Evolutionary conservation across 176 grass and related monocot genomes (phyloP), one percentile per base, ranked within the genome.

Genomic region (Oryza punctata): DNA sequence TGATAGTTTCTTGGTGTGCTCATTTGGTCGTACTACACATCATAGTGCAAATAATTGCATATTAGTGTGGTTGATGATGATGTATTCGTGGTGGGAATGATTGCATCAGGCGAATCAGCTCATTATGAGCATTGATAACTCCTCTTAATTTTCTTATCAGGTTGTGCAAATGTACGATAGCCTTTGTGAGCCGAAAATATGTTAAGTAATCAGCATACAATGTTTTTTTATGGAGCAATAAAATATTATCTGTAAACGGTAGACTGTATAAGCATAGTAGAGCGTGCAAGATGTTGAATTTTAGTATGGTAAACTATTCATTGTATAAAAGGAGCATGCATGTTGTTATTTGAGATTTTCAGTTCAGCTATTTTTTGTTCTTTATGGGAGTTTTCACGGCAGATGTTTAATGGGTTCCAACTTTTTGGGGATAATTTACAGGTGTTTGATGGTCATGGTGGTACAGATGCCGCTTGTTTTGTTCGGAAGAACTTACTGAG

Each of bases 391-490:
- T 29, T 54, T 67, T 77, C 38, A 6, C 52, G 10, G 12, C 68
- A 83, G 72, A 86, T 81, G 30, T 84, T 83, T 85, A 84, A 88
- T 73, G 74, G 83, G 27, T 72, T 24, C 40, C 40, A 13, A 61
- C 81, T 49, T 24, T 63, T 45, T 7, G 37, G 8, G 19, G 10
- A 13, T 69, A 28, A 16, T 59, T 81, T 66, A 28, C 70, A 98
- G 96, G 93, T 98, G 65, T 98, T 98, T 88, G 96, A 98, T 85
- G 96, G 96, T 12, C 96, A 98, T 85, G 85, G 93, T 77, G 96
- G 96, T 75, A 91, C 69, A 21, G 96, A 98, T 70, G 96, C 96
- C 32, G 93, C 91, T n/a, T 87, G 70, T 74, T 98, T 93, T 87
- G 96, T 95, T 81, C 87, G 67, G 38, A 93, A 89, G 59, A 98